phyloP scores from a whole-genome alignment of 179 eudicot species.

The Beta lomatogona region DNA sequence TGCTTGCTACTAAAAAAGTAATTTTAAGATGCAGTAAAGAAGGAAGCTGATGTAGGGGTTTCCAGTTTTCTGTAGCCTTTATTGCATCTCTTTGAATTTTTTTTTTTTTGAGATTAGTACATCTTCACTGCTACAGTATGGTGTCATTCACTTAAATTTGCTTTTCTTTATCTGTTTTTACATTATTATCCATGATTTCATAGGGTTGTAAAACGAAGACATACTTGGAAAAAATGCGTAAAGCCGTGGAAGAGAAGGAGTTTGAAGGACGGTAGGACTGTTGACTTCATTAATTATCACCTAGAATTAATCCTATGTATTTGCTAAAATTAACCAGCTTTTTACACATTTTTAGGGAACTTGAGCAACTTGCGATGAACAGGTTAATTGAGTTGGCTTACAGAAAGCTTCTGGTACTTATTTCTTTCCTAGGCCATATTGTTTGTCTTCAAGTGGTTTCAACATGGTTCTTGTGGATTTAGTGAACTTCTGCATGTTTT shows the following conservation, averaged over 20 bases:
- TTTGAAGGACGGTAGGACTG: slow-evolving; percentile 50
- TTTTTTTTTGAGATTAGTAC: not conserved
- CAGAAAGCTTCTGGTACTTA: slow-evolving; percentile 73
- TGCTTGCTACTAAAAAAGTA: not conserved
- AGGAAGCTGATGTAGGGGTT: not conserved
- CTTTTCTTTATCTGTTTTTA: not conserved
- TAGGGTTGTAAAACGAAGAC: slow-evolving; percentile 64
- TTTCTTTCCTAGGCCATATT: not conserved
- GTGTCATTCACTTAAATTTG: not conserved
- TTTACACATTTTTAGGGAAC: slow-evolving; percentile 54
- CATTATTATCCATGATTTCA: slow-evolving; percentile 18
- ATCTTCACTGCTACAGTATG: not conserved
- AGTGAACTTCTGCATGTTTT: not conserved
- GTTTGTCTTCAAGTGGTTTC: not conserved
- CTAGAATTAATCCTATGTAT: slow-evolving; percentile 2
- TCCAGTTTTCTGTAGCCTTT: not conserved
- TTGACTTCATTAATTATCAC: not conserved
- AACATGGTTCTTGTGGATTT: not conserved
- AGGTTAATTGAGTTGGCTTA: slow-evolving; percentile 71
- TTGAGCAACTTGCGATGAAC: slow-evolving; percentile 74
- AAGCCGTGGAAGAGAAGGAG: slow-evolving; percentile 52
- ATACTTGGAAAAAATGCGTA: slow-evolving; percentile 46
- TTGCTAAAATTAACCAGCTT: slow-evolving; percentile 10
- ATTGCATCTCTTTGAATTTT: not conserved
- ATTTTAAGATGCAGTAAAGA: not conserved